Percentiles rank a stretch among this genome's conserved stretches.
Conservation (phyloP, 2,329 filamentous ascomycete species). For the Periconia digitata region DNA sequence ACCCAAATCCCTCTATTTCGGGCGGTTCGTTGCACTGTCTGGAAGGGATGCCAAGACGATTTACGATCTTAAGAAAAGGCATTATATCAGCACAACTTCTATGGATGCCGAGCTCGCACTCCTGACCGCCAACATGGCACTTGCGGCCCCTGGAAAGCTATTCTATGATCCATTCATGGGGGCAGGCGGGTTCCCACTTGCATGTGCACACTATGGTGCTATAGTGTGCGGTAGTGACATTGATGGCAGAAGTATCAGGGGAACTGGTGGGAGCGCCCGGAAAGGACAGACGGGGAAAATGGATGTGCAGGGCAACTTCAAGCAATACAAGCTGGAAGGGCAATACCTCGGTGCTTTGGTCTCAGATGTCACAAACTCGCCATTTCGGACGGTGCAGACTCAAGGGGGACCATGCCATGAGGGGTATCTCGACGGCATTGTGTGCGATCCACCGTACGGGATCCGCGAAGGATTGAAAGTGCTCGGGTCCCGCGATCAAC, state of each 20-base stretch:
- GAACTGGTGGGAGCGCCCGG: slow-evolving; percentile 53
- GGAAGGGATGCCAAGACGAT: slow-evolving; percentile 68
- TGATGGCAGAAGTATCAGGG: slow-evolving; percentile 84
- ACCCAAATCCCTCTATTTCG: slow-evolving; percentile 67
- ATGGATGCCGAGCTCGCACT: slow-evolving; percentile 96
- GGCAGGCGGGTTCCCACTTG: slow-evolving; percentile 88
- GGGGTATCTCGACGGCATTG: slow-evolving; percentile 79
- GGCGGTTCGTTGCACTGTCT: slow-evolving; percentile 68
- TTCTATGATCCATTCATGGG: slow-evolving; percentile 96
- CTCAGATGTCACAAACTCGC: slow-evolving; percentile 85
- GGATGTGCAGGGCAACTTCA: slow-evolving; percentile 72
- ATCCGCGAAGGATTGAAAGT: slow-evolving; percentile 91
- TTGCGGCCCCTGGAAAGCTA: slow-evolving; percentile 78
- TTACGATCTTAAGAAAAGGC: slow-evolving; percentile 89
- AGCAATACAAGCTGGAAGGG: slow-evolving; percentile 72
- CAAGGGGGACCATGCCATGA: slow-evolving; percentile 14
- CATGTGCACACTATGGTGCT: slow-evolving; percentile 88
- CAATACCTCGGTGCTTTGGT: slow-evolving; percentile 77
- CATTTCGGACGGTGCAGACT: slow-evolving; percentile 52
- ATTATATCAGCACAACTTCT: slow-evolving; percentile 92
- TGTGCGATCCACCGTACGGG: slow-evolving; percentile 95
- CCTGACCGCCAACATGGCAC: slow-evolving; percentile 86
- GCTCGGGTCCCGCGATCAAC: slow-evolving; percentile 69
- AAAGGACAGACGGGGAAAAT: slow-evolving; percentile 46
- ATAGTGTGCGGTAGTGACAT: slow-evolving; percentile 86